phyloP scores from a whole-genome alignment of 108 stramenopile genomes.

The Cyclostephanos tholiformis region DNA sequence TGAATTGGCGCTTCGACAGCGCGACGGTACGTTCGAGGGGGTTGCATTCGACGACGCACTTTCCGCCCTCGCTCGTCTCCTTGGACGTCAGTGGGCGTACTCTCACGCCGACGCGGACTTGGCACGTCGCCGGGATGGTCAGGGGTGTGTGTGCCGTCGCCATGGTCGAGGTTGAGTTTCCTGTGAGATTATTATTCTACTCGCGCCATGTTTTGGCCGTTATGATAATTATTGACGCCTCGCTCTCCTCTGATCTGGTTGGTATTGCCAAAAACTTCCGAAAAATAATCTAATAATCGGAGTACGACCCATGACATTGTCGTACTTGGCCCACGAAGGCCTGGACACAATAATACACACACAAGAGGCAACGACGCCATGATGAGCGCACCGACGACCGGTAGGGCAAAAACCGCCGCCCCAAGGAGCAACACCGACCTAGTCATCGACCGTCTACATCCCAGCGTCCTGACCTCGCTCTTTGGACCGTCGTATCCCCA shows the following conservation, averaged over 20 bases:
- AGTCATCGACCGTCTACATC: conserved; percentile 19
- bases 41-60: conserved; percentile 42
- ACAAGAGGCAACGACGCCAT: background rate
- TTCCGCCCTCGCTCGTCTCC: conserved; percentile 68
- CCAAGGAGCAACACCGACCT: conserved; percentile 23
- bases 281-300: too few species aligned
- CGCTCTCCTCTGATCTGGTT: too few species aligned
- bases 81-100: conserved; percentile 72
- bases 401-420: conserved; percentile 3
- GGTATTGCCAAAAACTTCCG: too few species aligned
- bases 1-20: conserved; percentile 61
- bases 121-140: conserved; percentile 13
- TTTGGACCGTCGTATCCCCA: conserved; percentile 17
- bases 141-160: background rate
- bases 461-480: conserved; percentile 18
- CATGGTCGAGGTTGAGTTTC: conserved; percentile 22
- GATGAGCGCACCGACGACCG: background rate
- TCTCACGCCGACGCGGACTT: conserved; percentile 79
- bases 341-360: background rate
- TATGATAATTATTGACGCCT: too few species aligned
- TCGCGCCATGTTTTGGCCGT: too few species aligned
- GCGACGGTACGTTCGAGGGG: conserved; percentile 50
- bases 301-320: too few species aligned
- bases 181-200: background rate
- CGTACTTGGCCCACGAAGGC: background rate